Evolutionary conservation across 1,284 basidiomycete genomes (phyloP), one percentile per base, ranked within the genome.

Genomic region (Schizophyllum amplum): DNA sequence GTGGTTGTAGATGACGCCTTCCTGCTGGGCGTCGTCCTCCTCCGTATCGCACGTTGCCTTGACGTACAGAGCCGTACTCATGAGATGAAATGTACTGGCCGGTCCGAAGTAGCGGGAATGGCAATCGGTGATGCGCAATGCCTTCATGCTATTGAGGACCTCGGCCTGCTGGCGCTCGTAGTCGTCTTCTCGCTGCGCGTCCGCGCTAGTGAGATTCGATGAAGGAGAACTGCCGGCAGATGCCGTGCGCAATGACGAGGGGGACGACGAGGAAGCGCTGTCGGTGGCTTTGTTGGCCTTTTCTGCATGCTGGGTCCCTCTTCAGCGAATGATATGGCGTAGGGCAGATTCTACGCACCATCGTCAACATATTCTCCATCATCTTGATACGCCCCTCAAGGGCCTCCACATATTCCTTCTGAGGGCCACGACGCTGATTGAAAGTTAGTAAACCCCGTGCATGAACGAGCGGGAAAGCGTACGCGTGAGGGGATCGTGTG

Each of bases 401-500:
- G 15, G 72, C 73, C 57, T 81, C 82, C 26, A 85, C 75, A 65
- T 84, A 55, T 76, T 84, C 83, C 70, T 87, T 83, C 55, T 86
- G 76, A 49, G 85, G 81, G 42, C 87, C 82, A 55, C 86, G 78
- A 73, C 86, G 81, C 75, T 83, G 47, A 21, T 47, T 24, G 23
- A 51, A n/a, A 22, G 49, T 56, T 25, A 27, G 42, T 20, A 52
- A 42, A 17, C 2, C 27, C 54, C 24, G 22, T 55, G 33, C 52
- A 5, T n/a, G 20, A 11, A 50, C 20, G 21, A 50, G 48, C 22
- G 20, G 5, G 33, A 23, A 55, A 20, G 50, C 57, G 21, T 58
- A 82, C 81, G 72, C 82, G 82, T 7, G 78, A 73, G n/a, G 77
- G 75, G 66, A 75, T 77, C 61, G 77, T 75, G 68, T 87, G 88